These are phyloP conservation scores for Ogataea trehaloabstinens DNA, from an alignment of 805 yeast species.

Conservation along the genomic window DNA sequence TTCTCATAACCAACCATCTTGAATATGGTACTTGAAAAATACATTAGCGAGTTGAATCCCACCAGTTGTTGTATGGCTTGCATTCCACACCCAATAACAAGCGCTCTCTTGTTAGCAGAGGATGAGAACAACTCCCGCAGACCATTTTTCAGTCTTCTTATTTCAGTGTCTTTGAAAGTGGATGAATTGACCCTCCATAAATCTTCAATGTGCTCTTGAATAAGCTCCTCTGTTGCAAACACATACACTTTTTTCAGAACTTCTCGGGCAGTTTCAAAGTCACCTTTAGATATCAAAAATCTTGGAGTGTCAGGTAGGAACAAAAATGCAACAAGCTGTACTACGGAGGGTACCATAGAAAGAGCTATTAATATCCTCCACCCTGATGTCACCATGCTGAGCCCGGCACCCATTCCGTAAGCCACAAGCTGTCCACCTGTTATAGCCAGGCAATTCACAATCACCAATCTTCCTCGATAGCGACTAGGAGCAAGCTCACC, in stretches of 20 bases:
- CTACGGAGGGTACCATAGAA: constrained; percentile 49
- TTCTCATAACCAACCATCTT: constrained; percentile 51
- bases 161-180: constrained; percentile 28
- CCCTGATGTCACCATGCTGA: constrained; percentile 41
- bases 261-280: constrained; percentile 36
- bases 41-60: constrained; percentile 58
- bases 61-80: constrained; percentile 58
- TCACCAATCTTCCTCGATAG: constrained; percentile 51
- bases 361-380: constrained; percentile 53
- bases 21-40: constrained; percentile 53
- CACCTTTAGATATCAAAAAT: constrained; percentile 45
- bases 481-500: constrained; percentile 53
- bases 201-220: constrained; percentile 44
- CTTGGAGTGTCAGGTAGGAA: constrained; percentile 58
- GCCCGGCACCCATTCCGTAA: constrained; percentile 50
- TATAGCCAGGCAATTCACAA: constrained; percentile 50
- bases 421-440: constrained; percentile 59
- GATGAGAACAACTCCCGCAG: constrained; percentile 40
- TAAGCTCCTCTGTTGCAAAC: constrained; percentile 35
- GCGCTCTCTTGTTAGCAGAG: constrained; percentile 49
- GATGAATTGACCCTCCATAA: constrained; percentile 30
- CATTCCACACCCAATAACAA: constrained; percentile 53
- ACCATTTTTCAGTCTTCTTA: constrained; percentile 31
- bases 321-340: constrained; percentile 45
- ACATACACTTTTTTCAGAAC: constrained; percentile 41